Conservation (phyloP, 2,329 filamentous ascomycete genomes). For the Herpotrichia juniperi region DNA sequence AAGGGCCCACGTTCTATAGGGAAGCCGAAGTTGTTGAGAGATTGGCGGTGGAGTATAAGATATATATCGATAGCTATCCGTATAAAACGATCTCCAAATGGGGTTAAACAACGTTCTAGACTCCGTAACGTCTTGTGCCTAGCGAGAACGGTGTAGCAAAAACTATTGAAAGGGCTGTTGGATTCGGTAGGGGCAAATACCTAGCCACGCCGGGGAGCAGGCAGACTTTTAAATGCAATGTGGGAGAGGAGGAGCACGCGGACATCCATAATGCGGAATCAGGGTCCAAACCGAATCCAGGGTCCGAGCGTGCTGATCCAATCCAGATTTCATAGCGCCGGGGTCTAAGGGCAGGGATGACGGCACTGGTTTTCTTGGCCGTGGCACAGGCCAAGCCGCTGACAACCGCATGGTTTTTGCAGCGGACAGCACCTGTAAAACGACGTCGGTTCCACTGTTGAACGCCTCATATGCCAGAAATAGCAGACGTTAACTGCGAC, state of each 20-base stretch:
- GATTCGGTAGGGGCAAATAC: neutral
- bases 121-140: conserved; percentile 6
- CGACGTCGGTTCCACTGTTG: neutral
- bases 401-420: conserved; percentile 8
- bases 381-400: conserved; percentile 17
- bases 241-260: conserved; percentile 18
- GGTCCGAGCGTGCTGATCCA: conserved; percentile 22
- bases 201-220: conserved; percentile 12
- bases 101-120: conserved; percentile 12
- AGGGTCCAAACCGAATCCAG: conserved; percentile 16
- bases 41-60: conserved; percentile 2
- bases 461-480: conserved; percentile 11
- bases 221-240: conserved; percentile 32
- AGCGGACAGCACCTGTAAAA: conserved; percentile 1
- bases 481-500: conserved; percentile 7
- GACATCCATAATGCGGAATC: conserved; percentile 14
- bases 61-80: neutral
- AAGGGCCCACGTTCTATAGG: too few species aligned
- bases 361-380: conserved; percentile 20
- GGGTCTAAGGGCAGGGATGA: conserved; percentile 18
- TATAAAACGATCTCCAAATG: conserved; percentile 5
- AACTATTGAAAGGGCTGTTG: conserved; percentile 1
- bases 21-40: neutral
- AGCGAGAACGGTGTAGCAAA: conserved; percentile 10
- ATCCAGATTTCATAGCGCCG: conserved; percentile 17